A percentile compares a stretch with the other conserved stretches of the same genome.
Evolutionary conservation across 805 yeast species (phyloP).

Genomic region (Scheffersomyces stipitis): DNA sequence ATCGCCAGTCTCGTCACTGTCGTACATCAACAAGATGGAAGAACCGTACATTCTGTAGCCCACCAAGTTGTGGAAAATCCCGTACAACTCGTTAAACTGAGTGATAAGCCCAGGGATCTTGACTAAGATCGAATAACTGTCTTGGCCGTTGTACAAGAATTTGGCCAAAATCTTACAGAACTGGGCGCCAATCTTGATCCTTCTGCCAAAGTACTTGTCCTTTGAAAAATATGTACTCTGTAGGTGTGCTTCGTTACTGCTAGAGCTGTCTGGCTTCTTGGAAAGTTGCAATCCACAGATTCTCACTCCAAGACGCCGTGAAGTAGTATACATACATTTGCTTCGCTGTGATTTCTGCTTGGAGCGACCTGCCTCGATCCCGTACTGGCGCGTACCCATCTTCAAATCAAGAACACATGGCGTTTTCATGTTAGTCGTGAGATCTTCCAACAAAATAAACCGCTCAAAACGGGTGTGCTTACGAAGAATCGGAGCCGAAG

Average conservation of each 20-base stretch:
- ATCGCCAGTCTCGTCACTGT: slow-evolving; percentile 46
- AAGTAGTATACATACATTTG: slow-evolving; percentile 82
- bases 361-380: slow-evolving; percentile 77
- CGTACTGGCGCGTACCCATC: slow-evolving; percentile 98
- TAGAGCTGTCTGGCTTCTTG: slow-evolving; percentile 4
- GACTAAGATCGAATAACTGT: slow-evolving; percentile 54
- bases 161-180: slow-evolving; percentile 74
- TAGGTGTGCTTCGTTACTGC: slow-evolving; percentile 9
- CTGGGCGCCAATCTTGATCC: slow-evolving; percentile 66
- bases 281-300: slow-evolving; percentile 84
- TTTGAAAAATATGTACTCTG: slow-evolving; percentile 44
- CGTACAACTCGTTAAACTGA: slow-evolving; percentile 57
- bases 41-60: slow-evolving; percentile 93
- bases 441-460: slow-evolving; percentile 84
- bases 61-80: slow-evolving; percentile 52
- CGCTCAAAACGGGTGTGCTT: slow-evolving; percentile 65
- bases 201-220: slow-evolving; percentile 92
- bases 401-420: slow-evolving; percentile 95
- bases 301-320: slow-evolving; percentile 80
- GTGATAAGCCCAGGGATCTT: slow-evolving; percentile 68
- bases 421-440: slow-evolving; percentile 74
- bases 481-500: slow-evolving; percentile 23
- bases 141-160: slow-evolving; percentile 76
- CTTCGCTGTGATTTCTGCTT: slow-evolving; percentile 77
- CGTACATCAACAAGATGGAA: slow-evolving; percentile 84